Evolutionary conservation across 2,329 filamentous ascomycete genomes (phyloP), one percentile per base, ranked within the genome.

Genomic region (Trichophyton mentagrophytes): DNA sequence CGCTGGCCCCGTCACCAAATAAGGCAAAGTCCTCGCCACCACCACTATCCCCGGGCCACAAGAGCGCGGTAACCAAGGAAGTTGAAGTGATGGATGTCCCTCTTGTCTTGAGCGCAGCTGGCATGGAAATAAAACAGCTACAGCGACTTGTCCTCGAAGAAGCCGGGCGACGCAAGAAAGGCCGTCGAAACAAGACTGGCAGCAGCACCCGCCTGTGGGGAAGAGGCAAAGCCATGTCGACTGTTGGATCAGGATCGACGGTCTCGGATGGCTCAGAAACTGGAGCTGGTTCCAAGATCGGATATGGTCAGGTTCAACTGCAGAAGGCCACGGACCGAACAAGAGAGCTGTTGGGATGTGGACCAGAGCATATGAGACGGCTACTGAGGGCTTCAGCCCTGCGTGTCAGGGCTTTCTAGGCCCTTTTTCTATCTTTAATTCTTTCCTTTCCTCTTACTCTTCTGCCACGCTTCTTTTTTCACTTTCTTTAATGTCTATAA

Each of bases 1-100:
- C 88, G 1, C 76, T 95, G 61, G 83, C 81, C 13, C 63, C 62
- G 27, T 71, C 72, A 44, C 67, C 68, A 25, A 55, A 73, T 27
- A 72, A 74, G 47, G 68, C 74, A 47, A 66, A 72, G 33, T 6
- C 27, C 1, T 57, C 55, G 25, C 33, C 27, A 2, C 27, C 27
- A 30, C 22, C 40, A 17, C 17, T 44, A 67, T 0, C 63, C 70
- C 9, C 64, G 72, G 60, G 76, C 30, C 51, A 36, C 17, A 38
- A 61, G 38, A 36, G 33, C 8, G 9, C 15, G 27, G 30, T 8
- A n/a, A 27, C 51, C 2, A 44, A 58, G 63, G 69, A 62, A 36
- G 60, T 72, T 67, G 64, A 75, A 70, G 64, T 70, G 55, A 72
- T 73, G 67, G 69, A 74, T 47, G 71, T 75, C 17, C 73, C 72